These are phyloP conservation scores for Berberis vulgaris DNA, from an alignment of 164 flowering plant genomes.

Conservation along the genomic window DNA sequence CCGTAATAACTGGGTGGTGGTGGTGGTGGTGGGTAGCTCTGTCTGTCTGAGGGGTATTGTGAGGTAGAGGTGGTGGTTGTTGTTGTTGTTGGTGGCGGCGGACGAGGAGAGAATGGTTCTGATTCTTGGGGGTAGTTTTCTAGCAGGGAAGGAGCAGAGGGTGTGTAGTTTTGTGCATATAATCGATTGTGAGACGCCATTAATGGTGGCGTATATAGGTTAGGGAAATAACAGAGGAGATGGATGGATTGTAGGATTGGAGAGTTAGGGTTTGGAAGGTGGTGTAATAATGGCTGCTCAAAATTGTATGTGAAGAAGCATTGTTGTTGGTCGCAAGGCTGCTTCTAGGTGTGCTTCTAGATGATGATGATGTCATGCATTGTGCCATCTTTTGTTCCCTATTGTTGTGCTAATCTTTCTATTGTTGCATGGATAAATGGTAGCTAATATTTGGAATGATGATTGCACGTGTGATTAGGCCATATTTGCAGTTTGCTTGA, in stretches of 20 bases:
- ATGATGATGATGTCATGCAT: too few relatives aligned
- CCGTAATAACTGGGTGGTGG: background rate
- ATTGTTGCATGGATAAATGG: too few relatives aligned
- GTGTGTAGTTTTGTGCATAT: slow-evolving; percentile 19
- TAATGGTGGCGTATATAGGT: background rate
- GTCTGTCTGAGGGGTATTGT: too few relatives aligned
- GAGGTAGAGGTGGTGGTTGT: background rate
- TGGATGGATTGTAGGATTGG: too few relatives aligned
- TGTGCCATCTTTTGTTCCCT: too few relatives aligned
- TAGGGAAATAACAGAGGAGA: background rate
- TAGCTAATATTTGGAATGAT: too few relatives aligned
- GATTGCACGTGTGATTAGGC: too few relatives aligned
- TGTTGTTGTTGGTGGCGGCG: background rate
- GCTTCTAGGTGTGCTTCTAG: too few relatives aligned
- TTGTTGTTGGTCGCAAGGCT: background rate
- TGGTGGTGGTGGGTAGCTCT: background rate
- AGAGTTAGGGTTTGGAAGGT: too few relatives aligned
- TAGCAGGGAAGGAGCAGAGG: slow-evolving; percentile 37
- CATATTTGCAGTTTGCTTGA: too few relatives aligned
- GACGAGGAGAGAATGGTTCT: slow-evolving; percentile 1
- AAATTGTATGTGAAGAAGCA: background rate
- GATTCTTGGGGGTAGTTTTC: slow-evolving; percentile 11
- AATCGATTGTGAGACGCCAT: slow-evolving; percentile 20
- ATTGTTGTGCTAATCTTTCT: too few relatives aligned
- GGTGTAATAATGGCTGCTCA: too few relatives aligned